Percentiles rank a stretch among this genome's conserved stretches.
Conservation (phyloP, 2,329 filamentous ascomycete genomes). For the Microcyclospora tardicrescens region DNA sequence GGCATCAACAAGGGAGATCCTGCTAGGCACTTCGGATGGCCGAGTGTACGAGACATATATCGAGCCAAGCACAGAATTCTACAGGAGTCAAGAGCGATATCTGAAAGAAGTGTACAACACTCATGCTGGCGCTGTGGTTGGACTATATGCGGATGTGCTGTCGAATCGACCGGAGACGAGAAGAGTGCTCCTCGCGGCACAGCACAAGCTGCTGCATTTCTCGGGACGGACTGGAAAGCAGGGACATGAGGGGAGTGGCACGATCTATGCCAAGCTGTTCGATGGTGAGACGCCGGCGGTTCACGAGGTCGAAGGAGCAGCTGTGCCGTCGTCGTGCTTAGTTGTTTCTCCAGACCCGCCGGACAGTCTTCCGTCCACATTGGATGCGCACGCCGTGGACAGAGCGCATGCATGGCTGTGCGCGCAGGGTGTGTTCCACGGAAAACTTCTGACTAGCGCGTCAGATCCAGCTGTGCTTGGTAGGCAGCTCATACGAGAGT, state of each 20-base stretch:
- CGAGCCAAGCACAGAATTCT: constrained; percentile 88
- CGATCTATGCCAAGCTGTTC: constrained; percentile 78
- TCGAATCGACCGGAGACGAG: constrained; percentile 56
- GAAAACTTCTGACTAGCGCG: constrained; percentile 50
- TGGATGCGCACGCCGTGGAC: constrained; percentile 32
- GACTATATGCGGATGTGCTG: constrained; percentile 70
- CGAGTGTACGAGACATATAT: constrained; percentile 93
- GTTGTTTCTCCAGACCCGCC: constrained; percentile 61
- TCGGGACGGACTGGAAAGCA: constrained; percentile 62
- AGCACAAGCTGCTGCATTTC: constrained; percentile 66
- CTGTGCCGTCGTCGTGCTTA: constrained; percentile 49
- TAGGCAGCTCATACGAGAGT: constrained; percentile 61
- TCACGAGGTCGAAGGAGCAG: constrained; percentile 54
- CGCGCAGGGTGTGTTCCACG: constrained; percentile 74
- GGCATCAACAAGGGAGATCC: constrained; percentile 84
- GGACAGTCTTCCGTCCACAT: constrained; percentile 32
- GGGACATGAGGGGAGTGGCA: constrained; percentile 64
- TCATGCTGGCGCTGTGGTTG: constrained; percentile 70
- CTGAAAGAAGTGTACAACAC: constrained; percentile 72
- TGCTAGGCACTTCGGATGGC: constrained; percentile 83
- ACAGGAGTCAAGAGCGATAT: constrained; percentile 87
- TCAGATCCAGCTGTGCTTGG: constrained; percentile 53
- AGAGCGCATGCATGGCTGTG: constrained; percentile 83
- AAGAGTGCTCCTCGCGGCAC: constrained; percentile 68
- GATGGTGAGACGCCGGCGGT: constrained; percentile 70